phyloP scores from a whole-genome alignment of 192 early-diverging fungal species.

The Paraglomus brasilianum region DNA sequence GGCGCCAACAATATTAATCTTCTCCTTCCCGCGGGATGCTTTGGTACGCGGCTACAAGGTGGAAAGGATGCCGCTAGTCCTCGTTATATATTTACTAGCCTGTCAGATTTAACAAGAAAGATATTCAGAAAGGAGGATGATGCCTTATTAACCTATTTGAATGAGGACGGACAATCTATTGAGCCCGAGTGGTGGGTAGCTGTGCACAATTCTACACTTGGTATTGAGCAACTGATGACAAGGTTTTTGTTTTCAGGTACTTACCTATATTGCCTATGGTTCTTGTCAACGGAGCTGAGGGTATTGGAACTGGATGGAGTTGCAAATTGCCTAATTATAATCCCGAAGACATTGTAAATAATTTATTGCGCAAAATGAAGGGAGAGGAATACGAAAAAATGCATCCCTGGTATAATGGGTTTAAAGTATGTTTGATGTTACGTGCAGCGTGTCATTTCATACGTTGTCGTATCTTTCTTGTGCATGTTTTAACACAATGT shows the following conservation, averaged over 20 bases:
- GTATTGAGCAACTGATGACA: not conserved
- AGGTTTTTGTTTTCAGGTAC: slow-evolving; percentile 55
- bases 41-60: slow-evolving; percentile 87
- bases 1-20: slow-evolving; percentile 93
- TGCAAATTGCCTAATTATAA: slow-evolving; percentile 82
- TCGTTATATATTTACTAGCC: slow-evolving; percentile 92
- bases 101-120: slow-evolving; percentile 69
- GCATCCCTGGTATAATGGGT: slow-evolving; percentile 95
- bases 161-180: slow-evolving; percentile 86
- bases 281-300: slow-evolving; percentile 88
- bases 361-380: slow-evolving; percentile 78
- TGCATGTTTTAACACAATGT: too few relatives aligned
- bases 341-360: slow-evolving; percentile 85
- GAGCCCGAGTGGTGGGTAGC: slow-evolving; percentile 83
- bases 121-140: slow-evolving; percentile 85
- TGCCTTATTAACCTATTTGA: slow-evolving; percentile 74
- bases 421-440: slow-evolving; percentile 45
- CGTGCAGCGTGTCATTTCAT: not conserved
- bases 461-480: too few relatives aligned
- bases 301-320: slow-evolving; percentile 95
- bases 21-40: slow-evolving; percentile 83
- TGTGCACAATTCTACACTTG: not conserved
- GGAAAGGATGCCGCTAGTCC: slow-evolving; percentile 94
- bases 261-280: slow-evolving; percentile 93
- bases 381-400: slow-evolving; percentile 68